Base-by-base conservation (phyloP, 805 yeast species). In the Candida loeiensis region DNA sequence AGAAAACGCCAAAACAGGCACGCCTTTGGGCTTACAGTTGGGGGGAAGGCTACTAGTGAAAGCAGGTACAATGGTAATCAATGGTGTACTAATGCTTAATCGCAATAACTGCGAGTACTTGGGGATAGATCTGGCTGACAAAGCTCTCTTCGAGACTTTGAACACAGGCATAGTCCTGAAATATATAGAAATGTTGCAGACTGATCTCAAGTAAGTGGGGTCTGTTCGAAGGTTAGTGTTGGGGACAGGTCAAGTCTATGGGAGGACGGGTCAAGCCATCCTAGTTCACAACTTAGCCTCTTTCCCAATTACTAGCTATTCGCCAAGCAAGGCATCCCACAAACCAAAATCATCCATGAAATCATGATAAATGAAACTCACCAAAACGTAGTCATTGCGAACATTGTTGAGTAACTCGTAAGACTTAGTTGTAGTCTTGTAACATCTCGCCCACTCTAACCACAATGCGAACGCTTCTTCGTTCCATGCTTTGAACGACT, bases 401-500 rank as follows among this genome's bases (percentile, higher is more conserved):
- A 88, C 71, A 14, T 67, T 56, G 40, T 76, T 75, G 47, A 93
- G 73, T 50, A 91, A 71, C 35, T 76, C 63, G 53, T 73, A 77
- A n/a, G 89, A 66, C 18, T 64, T 63, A 11, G 80, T 61, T 58
- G 62, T 64, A 67, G 72, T 65, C 48, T 79, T 75, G 58, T 89
- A 93, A 41, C 93, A 70, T 47, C 82, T 73, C 35, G 84, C 85
- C 99, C 99, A 93, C 59, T 90, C 95, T 29, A 71, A 64, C 93
- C 97, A 86, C 45, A 93, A 84, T 42, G 79, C 74, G 62, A 88
- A 93, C 0, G 96, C 95, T 60, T 93, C 99, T 54, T 90, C 97
- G 50, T 83, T 78, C 99, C 99, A 93, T 0, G 96, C 96, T 49
- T 77, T 77, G 68, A 93, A 91, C 2, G 97, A 87, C 51, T 89